phyloP scores from a whole-genome alignment of 306 rosid species.

The Abrus precatorius region DNA sequence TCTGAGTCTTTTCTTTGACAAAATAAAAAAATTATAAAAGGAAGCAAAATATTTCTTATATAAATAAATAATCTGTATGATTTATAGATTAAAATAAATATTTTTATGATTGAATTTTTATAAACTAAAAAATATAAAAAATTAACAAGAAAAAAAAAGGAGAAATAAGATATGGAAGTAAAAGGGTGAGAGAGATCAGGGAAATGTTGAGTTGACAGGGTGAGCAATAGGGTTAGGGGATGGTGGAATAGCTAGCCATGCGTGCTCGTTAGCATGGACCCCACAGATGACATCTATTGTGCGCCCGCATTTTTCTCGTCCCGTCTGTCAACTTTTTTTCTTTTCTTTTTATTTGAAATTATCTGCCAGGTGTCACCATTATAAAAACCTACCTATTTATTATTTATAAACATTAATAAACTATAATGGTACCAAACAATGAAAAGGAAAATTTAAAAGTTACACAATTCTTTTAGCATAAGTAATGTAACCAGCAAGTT shows the following conservation, averaged over 20 bases:
- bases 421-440: neutral
- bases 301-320: slow-evolving; percentile 61
- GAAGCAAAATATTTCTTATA: no score
- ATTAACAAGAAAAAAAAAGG: no score
- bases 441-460: neutral
- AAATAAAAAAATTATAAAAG: no score
- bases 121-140: no score
- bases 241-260: slow-evolving; percentile 69
- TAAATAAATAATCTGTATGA: no score
- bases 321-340: slow-evolving; percentile 22
- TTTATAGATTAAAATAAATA: no score
- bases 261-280: slow-evolving; percentile 64
- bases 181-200: neutral
- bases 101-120: no score
- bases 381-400: neutral
- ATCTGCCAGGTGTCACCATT: slow-evolving; percentile 28
- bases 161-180: no score
- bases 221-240: slow-evolving; percentile 52
- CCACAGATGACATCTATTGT: slow-evolving; percentile 61
- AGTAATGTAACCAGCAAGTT: neutral
- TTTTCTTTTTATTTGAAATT: neutral
- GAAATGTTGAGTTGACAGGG: slow-evolving; percentile 55
- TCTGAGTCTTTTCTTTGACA: no score
- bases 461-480: neutral
- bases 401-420: neutral